Evolutionary conservation across 2,329 filamentous ascomycete genomes (phyloP).

Genomic region (Cercospora sp.): DNA sequence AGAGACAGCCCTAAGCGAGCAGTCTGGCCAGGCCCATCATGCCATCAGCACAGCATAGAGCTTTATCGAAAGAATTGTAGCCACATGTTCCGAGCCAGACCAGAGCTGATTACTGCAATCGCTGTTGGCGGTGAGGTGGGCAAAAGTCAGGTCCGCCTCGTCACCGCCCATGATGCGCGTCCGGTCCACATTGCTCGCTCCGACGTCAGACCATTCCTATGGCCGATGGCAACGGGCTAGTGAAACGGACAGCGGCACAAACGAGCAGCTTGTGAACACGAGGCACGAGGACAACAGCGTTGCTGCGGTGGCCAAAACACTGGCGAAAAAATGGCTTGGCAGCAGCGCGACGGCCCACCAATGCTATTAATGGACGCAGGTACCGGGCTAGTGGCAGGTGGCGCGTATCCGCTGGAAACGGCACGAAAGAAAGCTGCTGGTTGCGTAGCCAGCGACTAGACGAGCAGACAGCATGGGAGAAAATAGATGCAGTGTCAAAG

Average conservation of each 20-base stretch:
- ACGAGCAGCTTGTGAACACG: neutral
- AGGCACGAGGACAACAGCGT: neutral
- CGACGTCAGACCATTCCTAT: neutral
- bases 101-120: conserved; percentile 10
- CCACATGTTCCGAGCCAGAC: neutral
- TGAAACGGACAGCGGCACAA: neutral
- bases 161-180: neutral
- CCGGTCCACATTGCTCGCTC: neutral
- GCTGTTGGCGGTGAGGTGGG: conserved; percentile 1
- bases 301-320: conserved; percentile 8
- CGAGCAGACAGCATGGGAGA: neutral
- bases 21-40: neutral
- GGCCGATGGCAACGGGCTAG: neutral
- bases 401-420: conserved; percentile 5
- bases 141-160: neutral
- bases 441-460: conserved; percentile 3
- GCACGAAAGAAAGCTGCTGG: conserved; percentile 4
- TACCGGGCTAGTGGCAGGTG: conserved; percentile 3
- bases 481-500: conserved; percentile 8
- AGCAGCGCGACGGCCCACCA: neutral
- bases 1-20: neutral
- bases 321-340: conserved; percentile 6
- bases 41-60: neutral
- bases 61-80: neutral
- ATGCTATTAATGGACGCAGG: conserved; percentile 9